Percentiles rank a stretch among this genome's conserved stretches.
These are phyloP conservation scores for Aspergillus baeticus DNA, from an alignment of 495 filamentous ascomycete genomes.

Conservation along the genomic window DNA sequence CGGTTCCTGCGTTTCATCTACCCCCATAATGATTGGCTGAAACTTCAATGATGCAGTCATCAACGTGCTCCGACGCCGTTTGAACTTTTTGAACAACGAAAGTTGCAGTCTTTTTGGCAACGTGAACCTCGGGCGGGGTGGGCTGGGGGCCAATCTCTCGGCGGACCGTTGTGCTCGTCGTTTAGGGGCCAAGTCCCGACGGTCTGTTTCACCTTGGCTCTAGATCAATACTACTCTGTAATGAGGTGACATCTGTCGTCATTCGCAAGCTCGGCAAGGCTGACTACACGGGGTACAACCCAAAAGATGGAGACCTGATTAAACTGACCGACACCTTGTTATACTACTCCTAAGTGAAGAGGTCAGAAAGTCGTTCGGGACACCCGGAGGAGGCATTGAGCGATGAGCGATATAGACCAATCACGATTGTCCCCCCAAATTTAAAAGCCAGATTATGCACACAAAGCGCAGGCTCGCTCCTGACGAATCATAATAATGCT, in stretches of 20 bases:
- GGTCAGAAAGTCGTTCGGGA: background rate
- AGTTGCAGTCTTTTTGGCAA: constrained; percentile 8
- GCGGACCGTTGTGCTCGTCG: background rate
- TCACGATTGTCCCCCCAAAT: background rate
- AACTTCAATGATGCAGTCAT: too few species aligned
- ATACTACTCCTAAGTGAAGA: too few species aligned
- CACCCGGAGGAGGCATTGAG: background rate
- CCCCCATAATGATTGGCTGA: background rate
- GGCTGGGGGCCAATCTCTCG: too few species aligned
- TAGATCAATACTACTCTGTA: background rate
- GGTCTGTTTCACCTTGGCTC: constrained; percentile 7
- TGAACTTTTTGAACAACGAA: background rate
- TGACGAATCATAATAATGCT: background rate
- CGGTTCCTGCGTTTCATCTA: too few species aligned
- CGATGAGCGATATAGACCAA: background rate
- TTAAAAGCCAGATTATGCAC: too few species aligned
- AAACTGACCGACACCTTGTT: background rate
- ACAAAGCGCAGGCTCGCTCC: too few species aligned
- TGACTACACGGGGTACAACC: background rate
- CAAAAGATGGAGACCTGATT: background rate
- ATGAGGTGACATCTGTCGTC: background rate
- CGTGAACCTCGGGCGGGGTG: constrained; percentile 2
- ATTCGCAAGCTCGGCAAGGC: background rate
- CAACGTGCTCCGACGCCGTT: too few species aligned
- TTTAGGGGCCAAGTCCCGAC: constrained; percentile 1